Evolutionary conservation across 2,329 filamentous ascomycete species (phyloP), one percentile per base, ranked within the genome.

Genomic region (Trichoderma lentiforme): DNA sequence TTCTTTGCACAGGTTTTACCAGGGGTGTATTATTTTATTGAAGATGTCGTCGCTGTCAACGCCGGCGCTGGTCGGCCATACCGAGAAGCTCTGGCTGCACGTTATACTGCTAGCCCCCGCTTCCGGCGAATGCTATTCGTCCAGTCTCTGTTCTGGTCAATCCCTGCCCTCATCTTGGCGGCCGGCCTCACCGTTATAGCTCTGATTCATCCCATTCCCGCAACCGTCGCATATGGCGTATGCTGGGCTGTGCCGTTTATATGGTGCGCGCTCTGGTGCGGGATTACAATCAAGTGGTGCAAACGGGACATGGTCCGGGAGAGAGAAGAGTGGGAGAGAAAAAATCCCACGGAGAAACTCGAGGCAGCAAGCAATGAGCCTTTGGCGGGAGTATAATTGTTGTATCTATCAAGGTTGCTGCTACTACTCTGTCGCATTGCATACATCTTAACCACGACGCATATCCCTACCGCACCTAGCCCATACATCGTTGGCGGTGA

Each of bases 41-140:
- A 92, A 79, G 90, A 92, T 75, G 85, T 91, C 28, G 86, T 91
- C 15, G 89, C 88, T 5, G 90, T 92, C 53, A 91, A 92, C 76
- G 90, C 89, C 24, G 86, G 85, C 4, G 90, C 88, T 11, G 82
- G 82, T n/a, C 79, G 81, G 43, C 81, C 82, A 0, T 84, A 80
- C 58, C 80, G 83, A 57, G 82, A 84, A 69, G 82, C 82, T 11
- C 76, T 83, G 30, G 80, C 82, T 26, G 83, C 82, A 9, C 78
- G 83, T 26, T 84, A 84, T 73, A 78, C 80, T 69, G 82, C 82
- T 6, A 83, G 81, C 72, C 81, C 82, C 9, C 79, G 82, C 5
- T 84, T 84, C 73, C 79, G 79, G 39, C 77, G 80, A 36, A 83
- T 84, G 82, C 76, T 84, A 9, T 77, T 80, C 72, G 75, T 79